Evolutionary conservation across 306 rosid species (phyloP), one percentile per base, ranked within the genome.

Genomic region (Alnus rubra): DNA sequence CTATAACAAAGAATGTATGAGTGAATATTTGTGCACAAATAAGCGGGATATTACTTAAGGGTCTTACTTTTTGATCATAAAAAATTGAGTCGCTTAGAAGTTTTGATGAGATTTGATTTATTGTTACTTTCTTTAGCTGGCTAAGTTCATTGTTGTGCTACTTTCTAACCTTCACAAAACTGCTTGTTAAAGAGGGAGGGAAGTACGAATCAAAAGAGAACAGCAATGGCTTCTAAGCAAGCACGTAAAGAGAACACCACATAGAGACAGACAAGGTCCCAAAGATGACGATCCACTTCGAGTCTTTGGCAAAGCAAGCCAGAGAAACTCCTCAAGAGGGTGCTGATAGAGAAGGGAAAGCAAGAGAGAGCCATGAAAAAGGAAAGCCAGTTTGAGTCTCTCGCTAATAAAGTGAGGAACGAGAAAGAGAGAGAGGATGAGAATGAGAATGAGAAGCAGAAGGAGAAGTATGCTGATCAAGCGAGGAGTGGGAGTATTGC

Each of bases 11-110:
- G 73, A 49, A 53, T 39, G 15, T 44, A 45, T 45, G 54, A 19
- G 69, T 23, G 78, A 15, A 48, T n/a, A 62, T 44, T 64, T 18
- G 18, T 6, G 45, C 45, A 18, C 23, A 1, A 35, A 19, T 33
- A 71, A 51, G 69, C 15, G 70, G 7, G 18, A 56, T 52, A 30
- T 64, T 71, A 64, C 71, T 69, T 70, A 50, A 69, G 69, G 79
- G 82, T 65, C 94, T 88, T 87, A 94, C 97, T 69, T 84, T 80
- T 82, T 87, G 95, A 77, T 92, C 91, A 80, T 87, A 92, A 63
- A 94, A 78, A 78, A 80, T 71, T 59, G 98, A 88, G 77, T 85
- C 86, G 74, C 88, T 75, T 42, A 94, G 88, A 78, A 92, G 90
- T 64, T 84, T 83, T 82, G 87, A 81, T 14, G 97, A 92, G 81